Base-by-base conservation (phyloP, 2,329 filamentous ascomycete species). In the Paecilomyces dactylethromorphus region DNA sequence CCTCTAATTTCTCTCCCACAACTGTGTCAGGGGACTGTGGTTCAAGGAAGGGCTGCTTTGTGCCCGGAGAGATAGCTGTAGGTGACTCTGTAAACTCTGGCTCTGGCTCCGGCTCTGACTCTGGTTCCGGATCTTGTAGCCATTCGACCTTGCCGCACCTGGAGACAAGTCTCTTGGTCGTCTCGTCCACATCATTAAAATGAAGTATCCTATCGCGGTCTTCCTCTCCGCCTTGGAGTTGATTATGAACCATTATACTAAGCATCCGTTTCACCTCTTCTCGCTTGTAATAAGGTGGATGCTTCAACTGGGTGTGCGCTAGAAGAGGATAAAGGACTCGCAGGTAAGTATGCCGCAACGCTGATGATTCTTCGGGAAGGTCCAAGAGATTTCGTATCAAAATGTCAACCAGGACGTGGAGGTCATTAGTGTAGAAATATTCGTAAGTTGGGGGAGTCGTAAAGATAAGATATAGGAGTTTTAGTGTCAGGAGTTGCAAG, bases 381-480 rank as follows among this genome's bases (percentile, higher is more conserved):
- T 99, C 94, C 68, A 97, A 86, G n/a, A 99, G 81, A 69, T 99
- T 99, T 51, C 94, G 90, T 61, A 99, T 91, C 59, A 99, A 92
- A 63, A 99, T 94, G 70, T 99, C 94, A 53, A 97, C 82, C 15
- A 99, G 84, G 3, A 99, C 94, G 59, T 91, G 90, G 31, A 99
- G 81, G 69, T 99, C 94, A 71, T 99, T 99, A 29, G 92, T 97
- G 75, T 97, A 99, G 71, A 99, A 99, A 75, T 97, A 99, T 76
- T 99, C 94, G 73, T 94, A 91, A 0, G 94, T 99, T 15, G 89
- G 85, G 58, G 86, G 86, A 10, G 91, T 97, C 3, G 92, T 96
- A 76, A 99, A 99, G 10, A 99, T 83, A 35, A 99, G 85, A 75
- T 97, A 99, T 29, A 99, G 81, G 3, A 97, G 84, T 76, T 99